Base-by-base conservation (phyloP, 768 basidiomycete genomes). In the Amanita pallidorosea region DNA sequence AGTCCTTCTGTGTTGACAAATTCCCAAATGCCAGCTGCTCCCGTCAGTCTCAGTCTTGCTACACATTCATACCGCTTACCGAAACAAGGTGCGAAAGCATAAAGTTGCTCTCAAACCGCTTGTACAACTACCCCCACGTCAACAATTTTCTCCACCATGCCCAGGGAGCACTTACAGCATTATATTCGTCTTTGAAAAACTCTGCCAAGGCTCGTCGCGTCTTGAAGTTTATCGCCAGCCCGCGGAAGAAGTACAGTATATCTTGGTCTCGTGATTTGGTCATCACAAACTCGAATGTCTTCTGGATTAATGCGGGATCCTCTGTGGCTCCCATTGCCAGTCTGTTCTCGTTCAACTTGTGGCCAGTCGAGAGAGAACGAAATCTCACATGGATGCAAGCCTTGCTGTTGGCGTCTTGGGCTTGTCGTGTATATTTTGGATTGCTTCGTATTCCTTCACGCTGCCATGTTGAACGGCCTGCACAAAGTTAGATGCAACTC, bases 391-490 rank as follows among this genome's bases (percentile, higher is more conserved):
- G 13, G 86, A 84, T 36, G 83, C 73, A 22, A 80, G 77, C 57
- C 81, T 79, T 33, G 83, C 74, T 5, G 82, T 79, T 0, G 93
- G 85, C 18, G 87, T 88, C 55, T 77, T 75, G 12, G 85, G 80
- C 51, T 84, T 80, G 58, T 81, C 76, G 60, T 83, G 81, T 31
- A 93, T 73, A 53, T 71, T 70, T 57, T 81, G 72, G 37, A 85
- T 71, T 34, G 82, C 81, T 31, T 88, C 79, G 58, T 83, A 95
- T 60, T 94, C 92, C 22, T 67, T 69, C 31, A 66, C 66, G 18
- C 90, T 88, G 36, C 88, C 90, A 58, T 87, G 68, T 61, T 76
- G 73, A 50, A 90, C 85, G 47, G 83, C 83, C 81, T 87, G 54
- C 7, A 52, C 43, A 33, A 36, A 17, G 12, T 27, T 15, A 38